Evolutionary conservation across 2,329 filamentous ascomycete species (phyloP).

Genomic region (Diaporthe vexans): DNA sequence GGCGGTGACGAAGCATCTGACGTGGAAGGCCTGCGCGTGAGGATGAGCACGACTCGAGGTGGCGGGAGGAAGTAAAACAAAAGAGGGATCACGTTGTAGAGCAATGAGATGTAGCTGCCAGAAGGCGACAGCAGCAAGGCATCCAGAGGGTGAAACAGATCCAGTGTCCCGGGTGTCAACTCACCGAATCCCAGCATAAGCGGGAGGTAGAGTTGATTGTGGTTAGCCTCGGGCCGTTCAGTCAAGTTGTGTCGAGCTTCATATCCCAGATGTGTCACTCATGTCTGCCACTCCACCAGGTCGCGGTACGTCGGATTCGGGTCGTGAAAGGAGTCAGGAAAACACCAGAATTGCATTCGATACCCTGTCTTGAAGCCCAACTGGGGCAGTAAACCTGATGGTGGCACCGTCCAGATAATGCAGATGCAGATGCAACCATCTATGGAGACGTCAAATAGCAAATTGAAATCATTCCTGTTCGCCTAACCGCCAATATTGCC

Average conservation of each 20-base stretch:
- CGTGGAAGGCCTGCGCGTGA: background rate
- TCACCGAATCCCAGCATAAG: background rate
- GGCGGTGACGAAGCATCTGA: conserved; percentile 2
- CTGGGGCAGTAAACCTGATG: background rate
- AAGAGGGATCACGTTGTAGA: background rate
- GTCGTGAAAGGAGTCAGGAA: background rate
- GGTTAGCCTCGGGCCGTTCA: background rate
- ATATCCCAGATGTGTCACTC: background rate
- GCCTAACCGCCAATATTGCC: conserved; percentile 10
- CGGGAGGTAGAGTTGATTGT: background rate
- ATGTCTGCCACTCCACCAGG: background rate
- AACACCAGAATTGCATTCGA: background rate
- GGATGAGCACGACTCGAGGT: background rate
- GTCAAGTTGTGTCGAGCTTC: background rate
- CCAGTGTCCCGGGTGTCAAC: background rate
- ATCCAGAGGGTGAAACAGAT: background rate
- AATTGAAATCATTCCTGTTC: background rate
- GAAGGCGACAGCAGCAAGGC: background rate
- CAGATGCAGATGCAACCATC: conserved; percentile 22
- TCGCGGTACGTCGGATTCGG: background rate
- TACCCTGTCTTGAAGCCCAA: conserved; percentile 8
- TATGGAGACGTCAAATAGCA: conserved; percentile 30
- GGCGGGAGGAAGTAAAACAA: background rate
- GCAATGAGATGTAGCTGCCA: too few species aligned
- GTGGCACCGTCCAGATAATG: conserved; percentile 6